Percentiles rank a stretch among this genome's conserved stretches.
Conservation (phyloP, 202 grass and related monocot genomes). For the Digitaria exilis region DNA sequence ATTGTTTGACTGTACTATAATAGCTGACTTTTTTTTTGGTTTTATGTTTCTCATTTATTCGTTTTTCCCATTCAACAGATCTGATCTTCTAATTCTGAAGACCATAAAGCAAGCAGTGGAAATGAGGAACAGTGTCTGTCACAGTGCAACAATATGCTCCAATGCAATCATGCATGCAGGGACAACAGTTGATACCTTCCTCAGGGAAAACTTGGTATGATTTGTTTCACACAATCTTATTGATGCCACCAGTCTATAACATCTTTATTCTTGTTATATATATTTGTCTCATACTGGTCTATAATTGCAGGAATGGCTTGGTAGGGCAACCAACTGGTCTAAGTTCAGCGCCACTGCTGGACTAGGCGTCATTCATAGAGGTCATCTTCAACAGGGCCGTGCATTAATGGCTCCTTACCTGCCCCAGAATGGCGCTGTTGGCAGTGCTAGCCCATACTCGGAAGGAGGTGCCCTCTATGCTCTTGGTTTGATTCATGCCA, state of each 20-base stretch:
- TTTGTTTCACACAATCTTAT: conserved; percentile 1
- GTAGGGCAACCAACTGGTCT: conserved; percentile 98
- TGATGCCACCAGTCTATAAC: background rate
- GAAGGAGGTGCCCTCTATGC: conserved; percentile 99
- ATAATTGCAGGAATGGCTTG: conserved; percentile 88
- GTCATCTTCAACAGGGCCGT: conserved; percentile 94
- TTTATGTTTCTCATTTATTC: conserved; percentile 12
- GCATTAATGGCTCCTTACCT: conserved; percentile 98
- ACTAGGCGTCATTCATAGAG: conserved; percentile 95
- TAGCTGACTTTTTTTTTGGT: conserved; percentile 15
- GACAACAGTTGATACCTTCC: conserved; percentile 94
- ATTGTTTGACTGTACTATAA: conserved; percentile 9
- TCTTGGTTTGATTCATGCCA: conserved; percentile 97
- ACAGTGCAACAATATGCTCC: conserved; percentile 89
- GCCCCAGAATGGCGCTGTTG: conserved; percentile 82
- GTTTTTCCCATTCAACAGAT: conserved; percentile 49
- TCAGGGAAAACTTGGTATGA: conserved; percentile 91
- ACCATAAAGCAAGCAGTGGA: conserved; percentile 95
- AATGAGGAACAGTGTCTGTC: conserved; percentile 90
- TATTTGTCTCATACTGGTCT: conserved; percentile 16
- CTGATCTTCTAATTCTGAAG: conserved; percentile 94
- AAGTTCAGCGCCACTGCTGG: conserved; percentile 98
- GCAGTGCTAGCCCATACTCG: conserved; percentile 90
- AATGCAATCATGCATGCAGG: conserved; percentile 99
- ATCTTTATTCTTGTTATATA: conserved; percentile 2